Evolutionary conservation across 1,284 basidiomycete species (phyloP), one percentile per base, ranked within the genome.

Genomic region (Crucibulum cyathiforme): DNA sequence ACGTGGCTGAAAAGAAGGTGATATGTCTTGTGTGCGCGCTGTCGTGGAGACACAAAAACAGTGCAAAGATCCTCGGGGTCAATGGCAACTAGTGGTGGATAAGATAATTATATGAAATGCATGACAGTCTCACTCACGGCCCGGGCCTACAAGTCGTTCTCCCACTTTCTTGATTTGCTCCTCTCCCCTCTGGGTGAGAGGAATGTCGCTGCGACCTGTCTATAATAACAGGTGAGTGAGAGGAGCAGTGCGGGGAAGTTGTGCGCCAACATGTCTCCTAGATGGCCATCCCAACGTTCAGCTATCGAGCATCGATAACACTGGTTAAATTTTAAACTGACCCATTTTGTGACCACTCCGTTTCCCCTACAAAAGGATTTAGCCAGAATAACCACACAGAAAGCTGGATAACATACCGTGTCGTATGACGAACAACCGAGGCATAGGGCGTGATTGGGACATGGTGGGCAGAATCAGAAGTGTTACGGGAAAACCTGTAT

Each of bases 331-430:
- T 49, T 37, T 51, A 31, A 17, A 68, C 85, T 73, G 58, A 87
- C 86, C 94, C 95, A 67, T 92, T 95, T 57, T 92, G 70, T n/a
- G 91, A 93, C 95, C 95, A 98, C 73, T 96, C 95, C 1, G 95
- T 98, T 80, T 97, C 92, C 47, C 95, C 93, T 93, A 61, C 68
- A 24, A 19, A n/a, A 53, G 31, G 35, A 19, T 58, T 38, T 53
- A 39, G 9, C 45, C 38, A 36, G 52, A 45, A 24, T 58, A 57
- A 36, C 38, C 31, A 47, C 64, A 48, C 36, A 53, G 31, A 9
- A 17, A 53, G 31, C 56, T 36, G n/a, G 24, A 50, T 37, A 57
- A 58, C 72, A 53, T 67, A 90, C 91, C 93, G 71, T 94, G 93
- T 60, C 92, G 86, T 63, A 94, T 81, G 55, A 94, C 73, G 72